These are phyloP conservation scores for Venustampulla echinocandica DNA, from an alignment of 495 filamentous ascomycete genomes.

Conservation along the genomic window DNA sequence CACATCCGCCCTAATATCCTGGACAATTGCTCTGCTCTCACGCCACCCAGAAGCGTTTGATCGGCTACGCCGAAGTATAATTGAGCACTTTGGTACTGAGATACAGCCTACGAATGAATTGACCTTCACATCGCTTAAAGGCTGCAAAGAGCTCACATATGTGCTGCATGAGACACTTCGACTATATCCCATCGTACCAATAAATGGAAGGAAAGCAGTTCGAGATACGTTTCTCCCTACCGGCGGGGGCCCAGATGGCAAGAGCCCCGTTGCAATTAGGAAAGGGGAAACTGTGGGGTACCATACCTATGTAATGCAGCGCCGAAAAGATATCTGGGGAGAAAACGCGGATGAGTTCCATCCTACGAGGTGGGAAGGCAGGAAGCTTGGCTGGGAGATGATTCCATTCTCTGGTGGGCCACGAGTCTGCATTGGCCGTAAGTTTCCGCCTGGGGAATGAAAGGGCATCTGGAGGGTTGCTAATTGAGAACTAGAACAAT, in stretches of 20 bases:
- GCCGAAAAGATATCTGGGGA: constrained; percentile 24
- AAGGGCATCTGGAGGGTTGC: background rate
- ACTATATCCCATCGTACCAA: constrained; percentile 46
- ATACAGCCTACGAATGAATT: constrained; percentile 5
- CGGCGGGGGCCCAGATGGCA: constrained; percentile 42
- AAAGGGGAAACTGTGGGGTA: constrained; percentile 27
- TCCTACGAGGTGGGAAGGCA: constrained; percentile 46
- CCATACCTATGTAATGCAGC: constrained; percentile 15
- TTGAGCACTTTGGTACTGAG: constrained; percentile 15
- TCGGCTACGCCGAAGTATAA: constrained; percentile 36
- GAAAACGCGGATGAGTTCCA: constrained; percentile 41
- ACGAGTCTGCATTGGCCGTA: constrained; percentile 73
- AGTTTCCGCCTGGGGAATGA: constrained; percentile 1
- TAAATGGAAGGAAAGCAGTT: constrained; percentile 46
- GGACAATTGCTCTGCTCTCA: constrained; percentile 65
- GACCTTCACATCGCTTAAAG: constrained; percentile 13
- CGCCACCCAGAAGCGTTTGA: constrained; percentile 53
- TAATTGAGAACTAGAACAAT: constrained; percentile 39
- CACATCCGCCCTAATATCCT: constrained; percentile 36
- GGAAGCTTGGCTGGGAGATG: constrained; percentile 46
- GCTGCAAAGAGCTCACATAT: constrained; percentile 12
- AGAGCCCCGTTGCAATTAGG: constrained; percentile 35
- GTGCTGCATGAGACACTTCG: constrained; percentile 30
- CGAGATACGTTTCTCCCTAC: constrained; percentile 39
- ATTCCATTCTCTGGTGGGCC: constrained; percentile 51